Evolutionary conservation across 169 alveolate genomes (phyloP), one percentile per base, ranked within the genome.

Genomic region (Eimeria tenella): DNA sequence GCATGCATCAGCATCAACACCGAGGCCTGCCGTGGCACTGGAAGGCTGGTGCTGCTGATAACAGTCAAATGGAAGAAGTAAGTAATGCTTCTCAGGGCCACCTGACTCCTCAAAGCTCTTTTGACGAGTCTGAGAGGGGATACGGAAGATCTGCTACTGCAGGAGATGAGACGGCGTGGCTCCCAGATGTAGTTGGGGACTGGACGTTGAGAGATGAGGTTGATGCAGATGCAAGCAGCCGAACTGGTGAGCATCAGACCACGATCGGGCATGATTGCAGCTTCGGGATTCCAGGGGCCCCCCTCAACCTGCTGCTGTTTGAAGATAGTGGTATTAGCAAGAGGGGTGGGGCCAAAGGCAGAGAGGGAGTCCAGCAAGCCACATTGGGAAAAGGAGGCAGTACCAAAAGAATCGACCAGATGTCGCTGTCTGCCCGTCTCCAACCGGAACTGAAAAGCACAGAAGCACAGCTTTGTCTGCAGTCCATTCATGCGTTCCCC

Each of bases 401-500:
- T 7, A 13, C 56, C 53, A 49, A 50, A 52, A 62, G 31, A 65
- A 42, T 56, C 1, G 89, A 79, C n/a, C 94, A 90, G 94, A 63
- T 90, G 68, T 21, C 77, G 10, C n/a, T 90, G 90, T 75, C 62
- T 42, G 25, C 58, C 19, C 75, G 68, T 50, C 81, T 90, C 13
- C 77, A 90, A 31, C 94, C 94, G 21, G 94, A 75, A 23, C 9
- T 9, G 50, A 58, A 77, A n/a, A 49, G 62, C 58, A 73, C 84
- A 5, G 90, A 90, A 31, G 94, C 89, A 60, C 86, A 75, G 68
- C 53, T 79, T 3, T 77, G 86, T 21, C 56, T 91, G 49, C 84
- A 73, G 56, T 91, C 94, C 0, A 21, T 91, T 31, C 94, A 91
- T 62, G 77, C 87, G 15, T 91, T 91, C n/a, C 94, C 94, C 15